Base-by-base conservation (phyloP, 352 stramenopile species). In the Phytophthora meadii region DNA sequence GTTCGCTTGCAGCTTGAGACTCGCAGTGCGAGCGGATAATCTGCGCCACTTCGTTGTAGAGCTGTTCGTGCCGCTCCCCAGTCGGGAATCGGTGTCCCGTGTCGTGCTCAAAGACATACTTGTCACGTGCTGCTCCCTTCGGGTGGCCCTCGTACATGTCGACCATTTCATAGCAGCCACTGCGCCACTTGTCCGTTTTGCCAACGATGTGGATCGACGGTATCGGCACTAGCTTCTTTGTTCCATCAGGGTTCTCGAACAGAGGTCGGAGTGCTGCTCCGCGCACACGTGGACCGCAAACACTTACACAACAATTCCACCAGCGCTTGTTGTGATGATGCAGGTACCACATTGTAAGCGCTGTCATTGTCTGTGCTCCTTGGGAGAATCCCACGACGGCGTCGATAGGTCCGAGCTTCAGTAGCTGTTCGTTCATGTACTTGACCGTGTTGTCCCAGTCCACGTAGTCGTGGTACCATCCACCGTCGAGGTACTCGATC, bases 341-440 rank as follows among this genome's bases (percentile, higher is more conserved):
- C 22, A 77, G 39, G 30, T 74, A 82, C 59, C 74, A 75, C 78
- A 82, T 81, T 15, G 74, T 66, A n/a, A 88, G 52, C 30, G 73
- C 59, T 6, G 77, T 81, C 52, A 78, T 70, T 15, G 87, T 65
- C 42, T 84, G 70, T 8, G 67, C 80, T 6, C 85, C 83, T 36
- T 94, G 85, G 0, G 83, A 94, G 59, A 94, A 94, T 6, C 80
- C 81, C 15, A 90, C 22, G 14, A 87, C 68, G n/a, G 82, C 73
- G 52, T 93, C 85, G 47, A 89, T 77, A 0, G 82, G 75, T 0
- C 81, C 79, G 28, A 87, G 65, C 30, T 72, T 44, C 2, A 55
- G 55, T 4, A 93, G 57, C 54, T 82, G 58, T 6, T 70, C 56
- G 50, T 89, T 64, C 49, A 92, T 68, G 61, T 80, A 84, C 32